Base-by-base conservation (phyloP, 345 rosid species). In the Gossypium turneri region DNA sequence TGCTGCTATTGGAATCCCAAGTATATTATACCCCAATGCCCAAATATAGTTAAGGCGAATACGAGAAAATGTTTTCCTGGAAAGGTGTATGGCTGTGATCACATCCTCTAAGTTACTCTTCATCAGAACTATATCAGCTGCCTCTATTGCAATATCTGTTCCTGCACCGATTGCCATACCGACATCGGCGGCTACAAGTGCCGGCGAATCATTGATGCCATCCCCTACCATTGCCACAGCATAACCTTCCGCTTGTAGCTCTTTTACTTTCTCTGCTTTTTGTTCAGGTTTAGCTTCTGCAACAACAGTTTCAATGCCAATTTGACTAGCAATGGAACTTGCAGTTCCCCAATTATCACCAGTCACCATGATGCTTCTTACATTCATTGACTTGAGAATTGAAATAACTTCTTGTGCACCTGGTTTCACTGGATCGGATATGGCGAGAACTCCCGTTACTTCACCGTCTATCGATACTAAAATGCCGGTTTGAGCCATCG, bases 301-400 rank as follows among this genome's bases (percentile, higher is more conserved):
- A 1, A 91, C 77, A 9, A 91, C 90, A 29, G 86, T 81, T 60
- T 88, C 92, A 1, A 94, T 92, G 60, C 99, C 97, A 0, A 93
- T 94, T 79, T 92, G 90, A 74, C 77, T 65, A 50, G 98, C 94
- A 73, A 94, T 88, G 60, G 98, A 90, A 69, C 84, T 87, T 9
- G 99, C 99, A 47, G 98, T 94, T 69, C 98, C 98, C 99, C 93
- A 88, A 68, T 92, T 94, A 67, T 94, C 99, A 80, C 99, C 99
- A 0, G 99, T 94, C 24, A 90, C 98, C 92, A 94, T 86, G 71
- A 94, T 88, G 87, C 93, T 92, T 79, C 64, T 75, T 58, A 94
- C 88, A 17, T 85, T 80, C 98, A 94, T 90, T 6, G 94, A 89
- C 77, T 86, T 90, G 53, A 94, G 90, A 77, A 92, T 85, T 8